phyloP scores from a whole-genome alignment of 1,284 basidiomycete species.

The Mycena sp. region DNA sequence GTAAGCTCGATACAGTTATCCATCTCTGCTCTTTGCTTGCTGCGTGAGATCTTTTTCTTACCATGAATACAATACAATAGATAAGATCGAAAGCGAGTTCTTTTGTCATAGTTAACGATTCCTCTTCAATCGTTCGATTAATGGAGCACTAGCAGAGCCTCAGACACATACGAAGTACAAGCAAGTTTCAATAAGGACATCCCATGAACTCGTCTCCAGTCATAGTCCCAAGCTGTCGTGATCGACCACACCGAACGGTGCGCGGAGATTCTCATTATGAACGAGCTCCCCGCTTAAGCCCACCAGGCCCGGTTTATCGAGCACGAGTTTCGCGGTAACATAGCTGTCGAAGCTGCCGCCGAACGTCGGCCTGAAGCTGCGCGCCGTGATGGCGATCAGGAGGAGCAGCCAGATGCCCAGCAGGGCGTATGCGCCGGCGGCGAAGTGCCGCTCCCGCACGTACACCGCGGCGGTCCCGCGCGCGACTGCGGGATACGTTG shows the following conservation, averaged over 20 bases:
- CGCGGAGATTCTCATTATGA: neutral
- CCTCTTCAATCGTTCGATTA: no score
- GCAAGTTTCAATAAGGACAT: no score
- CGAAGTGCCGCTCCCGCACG: constrained; percentile 4
- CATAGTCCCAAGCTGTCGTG: no score
- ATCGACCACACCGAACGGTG: constrained; percentile 12
- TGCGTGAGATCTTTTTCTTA: no score
- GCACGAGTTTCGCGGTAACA: constrained; percentile 16
- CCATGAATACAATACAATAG: no score
- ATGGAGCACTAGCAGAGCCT: no score
- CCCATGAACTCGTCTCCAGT: no score
- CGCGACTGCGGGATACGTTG: constrained; percentile 7
- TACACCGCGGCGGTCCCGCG: constrained; percentile 9
- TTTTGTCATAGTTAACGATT: no score
- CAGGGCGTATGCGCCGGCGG: constrained; percentile 6
- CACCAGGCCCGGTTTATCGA: constrained; percentile 8
- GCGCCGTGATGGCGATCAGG: constrained; percentile 3
- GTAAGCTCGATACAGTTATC: no score
- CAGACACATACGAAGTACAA: no score
- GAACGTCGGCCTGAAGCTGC: constrained; percentile 21
- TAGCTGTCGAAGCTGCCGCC: constrained; percentile 22
- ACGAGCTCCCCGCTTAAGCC: neutral
- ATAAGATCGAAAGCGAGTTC: no score
- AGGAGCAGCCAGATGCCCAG: constrained; percentile 17
- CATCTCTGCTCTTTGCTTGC: no score